Evolutionary conservation across 1,139 yeast genomes (phyloP).

Genomic region (Nakaseomyces sp.): DNA sequence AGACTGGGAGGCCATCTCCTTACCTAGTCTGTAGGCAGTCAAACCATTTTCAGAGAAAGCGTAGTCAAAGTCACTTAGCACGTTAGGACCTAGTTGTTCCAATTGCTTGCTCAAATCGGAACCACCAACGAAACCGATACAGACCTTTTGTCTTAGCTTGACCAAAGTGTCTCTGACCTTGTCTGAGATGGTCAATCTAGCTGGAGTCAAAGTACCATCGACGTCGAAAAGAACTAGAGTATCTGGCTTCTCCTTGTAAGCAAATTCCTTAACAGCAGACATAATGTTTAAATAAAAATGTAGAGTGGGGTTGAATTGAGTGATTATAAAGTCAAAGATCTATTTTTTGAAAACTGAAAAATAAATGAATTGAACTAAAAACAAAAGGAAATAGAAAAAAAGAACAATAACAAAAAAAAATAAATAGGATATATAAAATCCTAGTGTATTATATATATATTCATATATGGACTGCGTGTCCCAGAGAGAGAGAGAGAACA

Average conservation of each 20-base stretch:
- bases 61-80: conserved; percentile 78
- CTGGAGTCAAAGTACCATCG: conserved; percentile 97
- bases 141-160: conserved; percentile 80
- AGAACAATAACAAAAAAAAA: too few species aligned
- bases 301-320: neutral
- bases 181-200: conserved; percentile 73
- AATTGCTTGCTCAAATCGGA: conserved; percentile 89
- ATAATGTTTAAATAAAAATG: conserved; percentile 14
- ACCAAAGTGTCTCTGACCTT: conserved; percentile 67
- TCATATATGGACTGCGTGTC: too few species aligned
- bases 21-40: conserved; percentile 89
- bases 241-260: conserved; percentile 36
- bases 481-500: too few species aligned
- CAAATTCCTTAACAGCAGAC: conserved; percentile 32
- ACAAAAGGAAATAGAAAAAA: too few species aligned
- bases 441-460: too few species aligned
- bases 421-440: too few species aligned
- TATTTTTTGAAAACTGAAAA: neutral
- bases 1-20: conserved; percentile 82
- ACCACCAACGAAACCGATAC: conserved; percentile 97
- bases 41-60: conserved; percentile 96
- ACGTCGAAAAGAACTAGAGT: conserved; percentile 82
- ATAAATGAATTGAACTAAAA: too few species aligned
- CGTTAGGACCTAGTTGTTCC: conserved; percentile 84
- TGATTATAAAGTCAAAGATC: conserved; percentile 8